Base-by-base conservation (phyloP, 2,329 filamentous ascomycete species). In the Paraconiothyrium brasiliense region DNA sequence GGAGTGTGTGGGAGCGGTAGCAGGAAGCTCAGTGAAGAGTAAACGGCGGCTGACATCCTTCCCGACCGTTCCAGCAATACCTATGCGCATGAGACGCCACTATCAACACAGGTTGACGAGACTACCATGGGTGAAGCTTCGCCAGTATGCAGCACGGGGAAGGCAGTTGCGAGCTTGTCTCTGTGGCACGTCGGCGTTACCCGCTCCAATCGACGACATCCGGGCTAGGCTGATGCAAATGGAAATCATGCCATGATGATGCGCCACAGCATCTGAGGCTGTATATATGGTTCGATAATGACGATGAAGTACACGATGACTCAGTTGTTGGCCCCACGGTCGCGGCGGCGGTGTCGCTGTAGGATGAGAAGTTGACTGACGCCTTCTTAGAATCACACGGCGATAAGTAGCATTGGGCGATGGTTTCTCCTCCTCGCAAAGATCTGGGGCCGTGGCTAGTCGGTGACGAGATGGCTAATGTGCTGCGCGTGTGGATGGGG, bases 311-410 rank as follows among this genome's bases (percentile, higher is more conserved):
- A 0, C 71, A 75, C 1, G 69, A 76, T 22, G 75, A 72, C 3
- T 76, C 72, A 8, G 79, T 70, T 30, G 81, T 82, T 71, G 84
- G 84, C 2, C 84, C 87, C 71, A 78, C 84, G 22, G 84, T 87
- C 2, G 85, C 81, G n/a, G 84, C 84, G 1, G 78, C 84, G n/a
- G 70, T 87, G 14, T 83, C 71, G 48, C 62, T 82, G 46, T 79
- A 80, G 59, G 68, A 76, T 13, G 72, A 76, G 52, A 67, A 71
- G 7, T 61, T 77, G 61, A 72, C 61, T 39, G 68, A 66, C 32
- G 60, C 47, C 9, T 73, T 66, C 34, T 41, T 68, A 4, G 61
- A 65, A 32, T 64, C 54, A 11, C 63, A 71, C 59, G 60, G 59
- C 27, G 59, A 67, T 64, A 44, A 50, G 59, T 55, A 65, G 24